Evolutionary conservation across 805 yeast species (phyloP).

Genomic region (Hyphopichia homilentoma): DNA sequence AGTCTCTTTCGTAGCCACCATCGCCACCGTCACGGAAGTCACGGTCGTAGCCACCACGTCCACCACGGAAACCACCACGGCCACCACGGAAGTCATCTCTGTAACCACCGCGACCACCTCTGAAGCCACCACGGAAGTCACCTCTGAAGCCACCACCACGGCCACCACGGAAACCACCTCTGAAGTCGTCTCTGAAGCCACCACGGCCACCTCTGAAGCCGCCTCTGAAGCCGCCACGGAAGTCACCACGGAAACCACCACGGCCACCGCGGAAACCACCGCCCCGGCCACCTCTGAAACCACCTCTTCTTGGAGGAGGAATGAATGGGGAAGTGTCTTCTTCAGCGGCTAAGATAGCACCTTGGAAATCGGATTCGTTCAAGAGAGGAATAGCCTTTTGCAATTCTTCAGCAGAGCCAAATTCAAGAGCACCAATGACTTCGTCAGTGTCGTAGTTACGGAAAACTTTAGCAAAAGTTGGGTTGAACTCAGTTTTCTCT

Average conservation of each 20-base stretch:
- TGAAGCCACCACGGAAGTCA: constrained; percentile 35
- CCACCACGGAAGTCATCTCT: constrained; percentile 33
- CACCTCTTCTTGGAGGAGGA: constrained; percentile 47
- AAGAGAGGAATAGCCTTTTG: constrained; percentile 69
- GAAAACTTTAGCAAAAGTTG: constrained; percentile 55
- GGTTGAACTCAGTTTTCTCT: constrained; percentile 61
- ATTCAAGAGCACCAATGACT: constrained; percentile 51
- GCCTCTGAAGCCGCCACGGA: constrained; percentile 25
- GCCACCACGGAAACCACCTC: constrained; percentile 32
- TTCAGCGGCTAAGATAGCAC: constrained; percentile 67
- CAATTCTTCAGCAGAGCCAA: constrained; percentile 66
- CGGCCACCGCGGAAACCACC: constrained; percentile 30
- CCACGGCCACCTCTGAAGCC: constrained; percentile 36
- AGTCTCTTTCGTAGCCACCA: constrained; percentile 43
- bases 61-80: constrained; percentile 34
- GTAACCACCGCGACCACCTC: constrained; percentile 37
- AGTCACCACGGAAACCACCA: constrained; percentile 17
- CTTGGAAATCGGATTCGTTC: constrained; percentile 69
- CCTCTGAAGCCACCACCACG: constrained; percentile 28
- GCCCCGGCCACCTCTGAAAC: constrained; percentile 34
- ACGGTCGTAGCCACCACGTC: constrained; percentile 41
- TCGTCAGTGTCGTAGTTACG: constrained; percentile 46
- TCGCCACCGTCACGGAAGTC: constrained; percentile 54
- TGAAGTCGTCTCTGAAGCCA: constrained; percentile 33
- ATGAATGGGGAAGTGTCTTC: constrained; percentile 67